phyloP scores from a whole-genome alignment of 352 stramenopile genomes.

The Pythium apleroticum region DNA sequence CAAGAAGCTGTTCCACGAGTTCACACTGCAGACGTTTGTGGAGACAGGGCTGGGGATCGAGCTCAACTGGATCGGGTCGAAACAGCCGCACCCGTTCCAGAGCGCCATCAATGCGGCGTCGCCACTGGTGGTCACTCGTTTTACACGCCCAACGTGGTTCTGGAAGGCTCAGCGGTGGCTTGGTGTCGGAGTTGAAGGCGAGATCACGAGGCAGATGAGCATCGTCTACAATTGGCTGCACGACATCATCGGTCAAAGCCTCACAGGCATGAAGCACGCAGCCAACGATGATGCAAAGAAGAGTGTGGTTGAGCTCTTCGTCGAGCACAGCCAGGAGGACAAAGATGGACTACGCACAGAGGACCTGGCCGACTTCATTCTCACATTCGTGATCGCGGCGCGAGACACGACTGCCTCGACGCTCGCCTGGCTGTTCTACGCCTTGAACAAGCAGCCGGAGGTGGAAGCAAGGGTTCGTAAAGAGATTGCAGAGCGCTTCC shows the following conservation, averaged over 20 bases:
- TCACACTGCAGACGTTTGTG: constrained; percentile 54
- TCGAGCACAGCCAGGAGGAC: constrained; percentile 18
- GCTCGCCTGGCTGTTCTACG: constrained; percentile 72
- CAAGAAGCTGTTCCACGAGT: constrained; percentile 40
- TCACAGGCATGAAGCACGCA: constrained; percentile 9
- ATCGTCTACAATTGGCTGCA: constrained; percentile 44
- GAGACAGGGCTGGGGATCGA: constrained; percentile 56
- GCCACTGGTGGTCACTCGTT: constrained; percentile 38
- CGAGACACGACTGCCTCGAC: constrained; percentile 75
- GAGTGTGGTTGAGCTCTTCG: constrained; percentile 25
- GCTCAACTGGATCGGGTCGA: constrained; percentile 36
- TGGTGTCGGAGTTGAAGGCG: constrained; percentile 39
- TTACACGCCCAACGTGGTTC: constrained; percentile 44
- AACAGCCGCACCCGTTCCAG: constrained; percentile 47
- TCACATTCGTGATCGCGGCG: constrained; percentile 64
- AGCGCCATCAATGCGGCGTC: constrained; percentile 36
- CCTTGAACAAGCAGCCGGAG: constrained; percentile 59
- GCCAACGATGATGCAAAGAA: constrained; percentile 23
- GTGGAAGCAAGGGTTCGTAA: constrained; percentile 43
- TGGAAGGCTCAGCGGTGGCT: constrained; percentile 59
- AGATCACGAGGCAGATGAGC: constrained; percentile 28
- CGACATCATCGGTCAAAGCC: constrained; percentile 19
- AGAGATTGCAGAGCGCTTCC: constrained; percentile 36
- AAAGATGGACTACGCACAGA: constrained; percentile 35
- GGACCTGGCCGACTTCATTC: constrained; percentile 64